phyloP scores from a whole-genome alignment of 306 rosid species.

The Sophora flavescens region DNA sequence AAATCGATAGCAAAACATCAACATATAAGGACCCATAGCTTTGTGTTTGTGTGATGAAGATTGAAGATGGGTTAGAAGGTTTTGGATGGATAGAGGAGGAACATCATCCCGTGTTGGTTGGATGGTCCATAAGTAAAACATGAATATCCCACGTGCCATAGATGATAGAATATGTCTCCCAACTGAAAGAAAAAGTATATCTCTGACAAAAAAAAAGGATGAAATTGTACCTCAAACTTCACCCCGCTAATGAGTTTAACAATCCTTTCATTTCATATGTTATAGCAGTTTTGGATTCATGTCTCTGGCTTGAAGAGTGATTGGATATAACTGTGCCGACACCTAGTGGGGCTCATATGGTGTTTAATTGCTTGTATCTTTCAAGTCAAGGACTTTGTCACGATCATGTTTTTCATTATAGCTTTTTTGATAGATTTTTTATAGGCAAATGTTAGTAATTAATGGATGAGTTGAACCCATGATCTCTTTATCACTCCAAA shows the following conservation, averaged over 20 bases:
- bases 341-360: background rate
- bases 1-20: conserved; percentile 26
- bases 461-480: too few relatives aligned
- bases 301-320: background rate
- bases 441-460: too few relatives aligned
- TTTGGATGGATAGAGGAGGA: too few relatives aligned
- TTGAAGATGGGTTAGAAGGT: background rate
- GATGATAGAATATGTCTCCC: conserved; percentile 24
- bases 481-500: too few relatives aligned
- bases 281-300: background rate
- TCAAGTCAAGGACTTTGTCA: background rate
- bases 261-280: background rate
- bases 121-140: background rate
- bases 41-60: background rate
- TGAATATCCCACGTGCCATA: background rate
- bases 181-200: background rate
- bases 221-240: background rate
- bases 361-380: background rate
- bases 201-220: background rate
- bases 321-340: background rate
- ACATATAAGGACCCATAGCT: conserved; percentile 3
- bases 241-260: background rate
- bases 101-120: too few relatives aligned
- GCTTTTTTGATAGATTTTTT: too few relatives aligned
- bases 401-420: background rate